Base-by-base conservation (phyloP, 805 yeast species). In the Wickerhamiella cacticola region DNA sequence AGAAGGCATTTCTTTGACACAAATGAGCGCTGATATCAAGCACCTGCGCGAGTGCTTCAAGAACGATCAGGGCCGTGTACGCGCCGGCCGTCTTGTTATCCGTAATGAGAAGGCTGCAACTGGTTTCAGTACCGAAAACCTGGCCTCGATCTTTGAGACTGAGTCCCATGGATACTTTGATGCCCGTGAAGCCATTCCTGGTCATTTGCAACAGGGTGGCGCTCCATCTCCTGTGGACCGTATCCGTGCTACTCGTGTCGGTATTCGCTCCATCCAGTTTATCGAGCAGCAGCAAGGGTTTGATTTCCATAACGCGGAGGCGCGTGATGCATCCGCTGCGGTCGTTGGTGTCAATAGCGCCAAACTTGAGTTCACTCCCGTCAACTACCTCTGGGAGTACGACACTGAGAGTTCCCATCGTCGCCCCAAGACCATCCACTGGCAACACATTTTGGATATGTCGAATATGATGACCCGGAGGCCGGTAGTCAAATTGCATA, bases 201-300 rank as follows among this genome's bases (percentile, higher is more conserved):
- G 98, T 25, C 97, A 89, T 62, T 92, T 89, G 50, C 98, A 92
- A 72, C 98, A 92, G 68, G 98, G 98, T 63, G 92, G 88, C 51
- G 75, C 78, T 47, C 98, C 98, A 45, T 80, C 95, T 6, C 86
- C 97, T 5, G 82, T 88, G 70, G 98, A 92, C 63, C 78, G 97
- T 64, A 80, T 87, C 33, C 75, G 80, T 54, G 95, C 95, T 5
- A 79, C 88, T 5, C 77, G 97, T 63, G 81, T 82, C 63, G 95
- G 95, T 3, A 82, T 89, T 56, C 82, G 79, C 66, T 86, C 96
- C 49, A 80, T 88, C 49, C 82, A 86, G 63, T 92, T 84, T 64
- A 77, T 89, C 54, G 97, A 92, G 65, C 72, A 78, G 22, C 52
- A 63, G 51, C 63, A 58, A 40, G 31, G 48, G 16, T 44, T 52